Percentiles rank a stretch among this genome's conserved stretches.
Conservation (phyloP, 139 green algal species). For the Chlorella sorokiniana region DNA sequence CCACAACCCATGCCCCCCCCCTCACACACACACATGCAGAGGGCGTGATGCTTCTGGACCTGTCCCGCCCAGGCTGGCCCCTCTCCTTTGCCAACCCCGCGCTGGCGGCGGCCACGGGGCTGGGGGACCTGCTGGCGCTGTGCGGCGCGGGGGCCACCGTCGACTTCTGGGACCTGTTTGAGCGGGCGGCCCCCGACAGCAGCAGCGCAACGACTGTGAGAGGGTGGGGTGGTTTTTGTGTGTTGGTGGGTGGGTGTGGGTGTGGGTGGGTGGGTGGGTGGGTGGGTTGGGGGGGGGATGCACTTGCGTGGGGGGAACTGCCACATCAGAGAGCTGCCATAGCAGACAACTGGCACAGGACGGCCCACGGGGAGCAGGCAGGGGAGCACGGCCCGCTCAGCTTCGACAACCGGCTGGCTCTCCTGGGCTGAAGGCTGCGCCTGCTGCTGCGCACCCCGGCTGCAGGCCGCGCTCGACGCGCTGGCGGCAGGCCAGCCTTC, state of each 20-base stretch:
- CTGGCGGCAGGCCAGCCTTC: background rate
- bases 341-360: no score
- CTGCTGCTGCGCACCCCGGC: background rate
- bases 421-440: no score
- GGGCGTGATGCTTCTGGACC: slow-evolving; percentile 76
- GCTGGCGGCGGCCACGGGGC: slow-evolving; percentile 12
- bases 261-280: no score
- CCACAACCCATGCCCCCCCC: no score
- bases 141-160: background rate
- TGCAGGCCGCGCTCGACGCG: background rate
- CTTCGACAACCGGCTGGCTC: no score
- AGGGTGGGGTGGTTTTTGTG: background rate
- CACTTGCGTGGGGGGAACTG: no score
- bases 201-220: background rate
- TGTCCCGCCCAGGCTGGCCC: slow-evolving; percentile 55
- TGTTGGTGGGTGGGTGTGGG: background rate
- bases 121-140: background rate
- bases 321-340: no score
- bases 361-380: no score
- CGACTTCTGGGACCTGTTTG: slow-evolving; percentile 3
- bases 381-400: no score
- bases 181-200: background rate
- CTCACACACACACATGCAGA: no score
- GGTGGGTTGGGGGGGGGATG: no score
- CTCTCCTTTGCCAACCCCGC: slow-evolving; percentile 78